A percentile compares a stretch with the other conserved stretches of the same genome.
These are phyloP conservation scores for Teunomyces funiuensis DNA, from an alignment of 805 yeast genomes.

Conservation along the genomic window DNA sequence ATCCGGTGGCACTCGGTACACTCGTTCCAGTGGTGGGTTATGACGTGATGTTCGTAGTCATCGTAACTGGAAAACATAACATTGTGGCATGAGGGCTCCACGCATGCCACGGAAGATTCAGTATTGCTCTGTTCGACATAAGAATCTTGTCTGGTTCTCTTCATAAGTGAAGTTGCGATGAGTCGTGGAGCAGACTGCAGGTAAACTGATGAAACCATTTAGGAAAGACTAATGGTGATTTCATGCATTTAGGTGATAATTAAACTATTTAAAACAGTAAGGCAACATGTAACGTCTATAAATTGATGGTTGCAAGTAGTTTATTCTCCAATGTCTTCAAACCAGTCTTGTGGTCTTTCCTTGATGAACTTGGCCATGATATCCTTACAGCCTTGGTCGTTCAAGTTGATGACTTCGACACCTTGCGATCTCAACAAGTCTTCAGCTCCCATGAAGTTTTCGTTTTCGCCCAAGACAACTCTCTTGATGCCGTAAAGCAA, in stretches of 20 bases:
- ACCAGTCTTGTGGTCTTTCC: constrained; percentile 78
- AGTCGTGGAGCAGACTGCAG: background rate
- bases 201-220: background rate
- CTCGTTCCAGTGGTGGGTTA: constrained; percentile 5
- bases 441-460: constrained; percentile 81
- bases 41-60: constrained; percentile 9
- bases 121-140: background rate
- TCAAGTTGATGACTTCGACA: constrained; percentile 64
- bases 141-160: background rate
- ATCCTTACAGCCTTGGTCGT: constrained; percentile 60
- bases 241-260: no score
- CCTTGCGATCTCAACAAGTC: constrained; percentile 66
- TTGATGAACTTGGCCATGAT: constrained; percentile 77
- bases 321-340: constrained; percentile 70
- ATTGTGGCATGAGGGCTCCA: background rate
- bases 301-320: no score
- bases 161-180: background rate
- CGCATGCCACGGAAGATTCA: background rate
- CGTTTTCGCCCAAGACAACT: constrained; percentile 87
- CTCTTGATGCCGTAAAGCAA: constrained; percentile 84
- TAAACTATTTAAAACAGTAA: no score
- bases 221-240: no score
- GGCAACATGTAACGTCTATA: no score
- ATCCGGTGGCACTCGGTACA: constrained; percentile 36
- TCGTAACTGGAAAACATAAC: constrained; percentile 1